Conservation (phyloP, 2,329 filamentous ascomycete species). For the Tolypocladium ovalisporum region DNA sequence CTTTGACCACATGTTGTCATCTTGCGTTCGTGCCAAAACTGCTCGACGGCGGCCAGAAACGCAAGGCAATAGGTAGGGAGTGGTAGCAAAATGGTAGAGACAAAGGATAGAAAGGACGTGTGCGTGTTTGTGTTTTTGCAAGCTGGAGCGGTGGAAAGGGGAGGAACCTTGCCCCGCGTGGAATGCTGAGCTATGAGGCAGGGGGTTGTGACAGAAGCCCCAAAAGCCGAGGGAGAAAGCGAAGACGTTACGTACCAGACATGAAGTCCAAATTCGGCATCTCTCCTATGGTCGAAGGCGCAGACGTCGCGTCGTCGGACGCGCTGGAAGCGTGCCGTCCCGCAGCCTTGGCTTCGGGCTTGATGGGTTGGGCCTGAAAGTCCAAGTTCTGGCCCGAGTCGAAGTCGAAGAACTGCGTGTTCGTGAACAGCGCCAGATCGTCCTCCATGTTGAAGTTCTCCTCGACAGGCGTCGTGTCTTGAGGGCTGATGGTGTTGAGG, state of each 20-base stretch:
- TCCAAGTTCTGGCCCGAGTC: conserved; percentile 54
- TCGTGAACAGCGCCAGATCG: conserved; percentile 70
- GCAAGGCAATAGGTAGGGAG: neutral
- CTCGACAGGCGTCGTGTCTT: conserved; percentile 38
- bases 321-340: conserved; percentile 18
- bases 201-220: neutral
- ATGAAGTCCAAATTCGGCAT: conserved; percentile 39
- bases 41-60: neutral
- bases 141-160: neutral
- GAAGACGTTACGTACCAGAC: conserved; percentile 26
- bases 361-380: conserved; percentile 38
- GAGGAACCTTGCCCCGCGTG: neutral
- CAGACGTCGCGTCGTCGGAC: conserved; percentile 26
- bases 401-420: conserved; percentile 73
- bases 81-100: conserved; percentile 1
- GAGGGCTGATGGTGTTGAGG: conserved; percentile 63
- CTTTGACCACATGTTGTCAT: conserved; percentile 13
- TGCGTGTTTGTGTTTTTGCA: conserved; percentile 2
- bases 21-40: conserved; percentile 3
- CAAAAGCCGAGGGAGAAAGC: neutral
- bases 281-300: conserved; percentile 31
- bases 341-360: conserved; percentile 26
- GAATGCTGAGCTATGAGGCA: neutral
- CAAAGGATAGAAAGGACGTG: neutral
- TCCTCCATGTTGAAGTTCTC: conserved; percentile 56